A percentile compares a stretch with the other conserved stretches of the same genome.
These are phyloP conservation scores for Myxozyma geophila DNA, from an alignment of 805 yeast genomes.

Conservation along the genomic window DNA sequence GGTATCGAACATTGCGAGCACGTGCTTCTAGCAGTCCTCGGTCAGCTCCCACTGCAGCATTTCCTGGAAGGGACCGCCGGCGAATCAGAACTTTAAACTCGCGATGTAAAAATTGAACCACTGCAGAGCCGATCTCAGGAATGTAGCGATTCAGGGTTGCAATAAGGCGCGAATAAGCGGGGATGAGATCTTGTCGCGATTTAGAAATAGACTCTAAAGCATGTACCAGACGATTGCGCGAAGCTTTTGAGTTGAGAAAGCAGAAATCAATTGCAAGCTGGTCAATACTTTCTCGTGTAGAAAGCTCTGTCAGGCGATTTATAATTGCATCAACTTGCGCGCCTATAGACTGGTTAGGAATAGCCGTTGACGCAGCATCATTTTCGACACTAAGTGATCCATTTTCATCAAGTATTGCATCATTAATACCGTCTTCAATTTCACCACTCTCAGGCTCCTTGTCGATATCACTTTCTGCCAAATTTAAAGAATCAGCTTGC, in stretches of 20 bases:
- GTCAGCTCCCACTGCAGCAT: conserved; percentile 17
- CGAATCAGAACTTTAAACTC: conserved; percentile 38
- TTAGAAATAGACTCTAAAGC: conserved; percentile 56
- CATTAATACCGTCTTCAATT: conserved; percentile 44
- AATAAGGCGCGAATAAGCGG: conserved; percentile 67
- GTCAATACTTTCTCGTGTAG: conserved; percentile 41
- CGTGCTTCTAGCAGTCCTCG: conserved; percentile 28
- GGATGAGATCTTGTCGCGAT: conserved; percentile 45
- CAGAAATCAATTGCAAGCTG: conserved; percentile 44
- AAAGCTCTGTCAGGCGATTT: conserved; percentile 24
- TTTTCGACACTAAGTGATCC: conserved; percentile 56
- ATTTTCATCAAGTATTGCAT: conserved; percentile 51
- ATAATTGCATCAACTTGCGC: conserved; percentile 36
- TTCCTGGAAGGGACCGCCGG: conserved; percentile 5
- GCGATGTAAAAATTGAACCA: conserved; percentile 59
- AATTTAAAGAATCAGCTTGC: conserved; percentile 30
- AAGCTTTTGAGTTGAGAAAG: conserved; percentile 69
- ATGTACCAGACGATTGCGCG: conserved; percentile 62
- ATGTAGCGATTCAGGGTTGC: conserved; percentile 60
- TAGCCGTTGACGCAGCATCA: conserved; percentile 44
- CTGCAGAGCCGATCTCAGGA: conserved; percentile 56
- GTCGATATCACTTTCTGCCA: conserved; percentile 32
- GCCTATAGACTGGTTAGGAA: conserved; percentile 32
- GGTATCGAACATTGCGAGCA: conserved; percentile 55
- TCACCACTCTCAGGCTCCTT: conserved; percentile 21